Conservation (phyloP, 495 filamentous ascomycete species). For the Hypoxylon lenormandii region DNA sequence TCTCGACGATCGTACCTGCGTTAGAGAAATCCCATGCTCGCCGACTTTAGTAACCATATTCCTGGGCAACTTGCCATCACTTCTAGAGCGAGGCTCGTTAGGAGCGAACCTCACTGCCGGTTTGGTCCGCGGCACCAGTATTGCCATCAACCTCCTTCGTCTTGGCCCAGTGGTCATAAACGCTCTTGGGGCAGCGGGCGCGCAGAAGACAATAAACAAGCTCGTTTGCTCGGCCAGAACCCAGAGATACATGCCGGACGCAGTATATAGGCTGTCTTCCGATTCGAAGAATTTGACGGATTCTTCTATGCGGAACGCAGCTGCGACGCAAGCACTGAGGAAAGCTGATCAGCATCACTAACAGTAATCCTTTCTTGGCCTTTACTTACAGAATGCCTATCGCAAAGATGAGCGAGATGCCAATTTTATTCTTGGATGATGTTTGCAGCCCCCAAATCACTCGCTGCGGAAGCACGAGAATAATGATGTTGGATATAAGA, state of each 20-base stretch:
- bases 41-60: background rate
- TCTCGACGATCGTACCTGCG: background rate
- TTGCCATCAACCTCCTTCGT: background rate
- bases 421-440: constrained; percentile 45
- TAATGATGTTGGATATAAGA: constrained; percentile 3
- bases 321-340: constrained; percentile 25
- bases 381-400: constrained; percentile 49
- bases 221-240: constrained; percentile 32
- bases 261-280: constrained; percentile 7
- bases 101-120: background rate
- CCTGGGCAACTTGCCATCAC: background rate
- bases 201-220: constrained; percentile 30
- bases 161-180: background rate
- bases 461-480: constrained; percentile 41
- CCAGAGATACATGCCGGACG: constrained; percentile 18
- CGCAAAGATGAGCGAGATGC: constrained; percentile 46
- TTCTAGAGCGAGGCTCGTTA: background rate
- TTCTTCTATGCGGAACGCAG: constrained; percentile 2
- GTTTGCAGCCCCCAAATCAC: constrained; percentile 49
- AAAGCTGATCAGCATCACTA: background rate
- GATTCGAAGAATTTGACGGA: background rate
- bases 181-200: constrained; percentile 17
- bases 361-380: background rate
- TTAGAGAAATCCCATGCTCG: background rate
- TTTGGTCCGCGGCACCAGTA: background rate